Conservation (phyloP, 1,284 basidiomycete species). For the Trichosporon sp. region DNA sequence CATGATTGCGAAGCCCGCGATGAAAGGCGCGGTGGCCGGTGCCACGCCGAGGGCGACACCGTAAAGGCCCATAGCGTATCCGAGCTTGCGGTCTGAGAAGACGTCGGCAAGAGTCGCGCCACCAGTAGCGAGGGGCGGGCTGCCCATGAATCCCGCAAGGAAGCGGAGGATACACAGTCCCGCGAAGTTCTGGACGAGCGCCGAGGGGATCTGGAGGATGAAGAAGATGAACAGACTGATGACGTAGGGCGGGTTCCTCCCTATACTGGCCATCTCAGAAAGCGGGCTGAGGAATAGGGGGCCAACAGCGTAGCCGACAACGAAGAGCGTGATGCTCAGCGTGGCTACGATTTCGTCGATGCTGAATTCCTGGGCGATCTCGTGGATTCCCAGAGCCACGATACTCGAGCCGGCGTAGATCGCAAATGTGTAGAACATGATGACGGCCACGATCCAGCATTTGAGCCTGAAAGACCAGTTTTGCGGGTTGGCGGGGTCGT, state of each 20-base stretch:
- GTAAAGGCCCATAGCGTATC: conserved; percentile 62
- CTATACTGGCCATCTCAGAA: conserved; percentile 35
- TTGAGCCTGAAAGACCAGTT: conserved; percentile 61
- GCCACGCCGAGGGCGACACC: conserved; percentile 45
- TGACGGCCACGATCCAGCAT: conserved; percentile 62
- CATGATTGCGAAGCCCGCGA: conserved; percentile 49
- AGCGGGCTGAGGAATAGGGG: conserved; percentile 50
- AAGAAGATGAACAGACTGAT: conserved; percentile 40
- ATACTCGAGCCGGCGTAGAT: conserved; percentile 17
- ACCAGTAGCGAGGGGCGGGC: conserved; percentile 30
- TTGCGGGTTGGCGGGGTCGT: conserved; percentile 61
- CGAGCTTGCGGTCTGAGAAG: conserved; percentile 58
- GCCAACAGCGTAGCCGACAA: conserved; percentile 61
- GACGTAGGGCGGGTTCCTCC: conserved; percentile 39
- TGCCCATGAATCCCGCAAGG: conserved; percentile 18
- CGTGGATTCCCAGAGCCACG: conserved; percentile 11
- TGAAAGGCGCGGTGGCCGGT: conserved; percentile 50
- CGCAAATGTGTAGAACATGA: conserved; percentile 50
- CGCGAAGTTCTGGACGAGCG: conserved; percentile 37
- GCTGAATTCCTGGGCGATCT: conserved; percentile 8
- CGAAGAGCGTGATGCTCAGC: conserved; percentile 13
- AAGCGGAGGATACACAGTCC: conserved; percentile 43
- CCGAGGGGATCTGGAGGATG: conserved; percentile 40
- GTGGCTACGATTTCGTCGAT: conserved; percentile 11
- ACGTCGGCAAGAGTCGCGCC: conserved; percentile 67